Percentiles rank a stretch among this genome's conserved stretches.
Evolutionary conservation across 208 protist genomes (phyloP).

Genomic region (Wallacemonas collosoma): DNA sequence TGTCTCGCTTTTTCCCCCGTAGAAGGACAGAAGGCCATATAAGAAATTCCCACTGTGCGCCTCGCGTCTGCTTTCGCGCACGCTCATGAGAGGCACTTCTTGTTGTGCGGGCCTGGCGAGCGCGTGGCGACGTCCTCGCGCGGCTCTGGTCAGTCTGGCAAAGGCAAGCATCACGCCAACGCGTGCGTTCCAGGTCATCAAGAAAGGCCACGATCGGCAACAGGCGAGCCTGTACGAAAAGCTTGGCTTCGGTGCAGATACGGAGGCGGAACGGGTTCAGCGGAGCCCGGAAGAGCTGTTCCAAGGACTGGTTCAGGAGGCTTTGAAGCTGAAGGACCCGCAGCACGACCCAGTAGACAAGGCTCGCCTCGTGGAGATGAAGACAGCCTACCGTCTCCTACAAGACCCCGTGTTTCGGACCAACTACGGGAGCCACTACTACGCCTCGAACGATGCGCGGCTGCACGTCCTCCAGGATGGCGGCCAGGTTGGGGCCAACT

Average conservation of each 20-base stretch:
- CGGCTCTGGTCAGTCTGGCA: background rate
- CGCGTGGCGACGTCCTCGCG: background rate
- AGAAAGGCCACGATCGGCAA: constrained; percentile 71
- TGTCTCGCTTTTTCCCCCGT: too few species aligned
- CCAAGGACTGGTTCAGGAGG: constrained; percentile 62
- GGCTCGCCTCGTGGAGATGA: constrained; percentile 48
- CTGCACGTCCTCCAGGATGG: constrained; percentile 80
- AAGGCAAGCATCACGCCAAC: background rate
- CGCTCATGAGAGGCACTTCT: background rate
- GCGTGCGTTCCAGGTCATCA: constrained; percentile 44
- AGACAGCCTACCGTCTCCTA: constrained; percentile 63
- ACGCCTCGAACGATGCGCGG: constrained; percentile 73
- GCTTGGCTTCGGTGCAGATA: constrained; percentile 71
- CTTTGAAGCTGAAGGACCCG: constrained; percentile 66
- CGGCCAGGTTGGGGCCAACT: constrained; percentile 73
- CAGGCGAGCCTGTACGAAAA: constrained; percentile 61
- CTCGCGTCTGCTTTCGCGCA: too few species aligned
- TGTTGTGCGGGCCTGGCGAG: background rate
- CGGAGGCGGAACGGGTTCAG: constrained; percentile 47
- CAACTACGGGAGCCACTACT: constrained; percentile 67
- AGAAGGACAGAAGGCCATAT: too few species aligned
- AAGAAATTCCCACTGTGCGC: too few species aligned
- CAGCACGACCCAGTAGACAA: constrained; percentile 41
- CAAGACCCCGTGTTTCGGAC: constrained; percentile 50
- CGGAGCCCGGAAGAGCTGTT: constrained; percentile 69